phyloP scores from a whole-genome alignment of 352 stramenopile genomes.

The Pelagophyceae sp. region DNA sequence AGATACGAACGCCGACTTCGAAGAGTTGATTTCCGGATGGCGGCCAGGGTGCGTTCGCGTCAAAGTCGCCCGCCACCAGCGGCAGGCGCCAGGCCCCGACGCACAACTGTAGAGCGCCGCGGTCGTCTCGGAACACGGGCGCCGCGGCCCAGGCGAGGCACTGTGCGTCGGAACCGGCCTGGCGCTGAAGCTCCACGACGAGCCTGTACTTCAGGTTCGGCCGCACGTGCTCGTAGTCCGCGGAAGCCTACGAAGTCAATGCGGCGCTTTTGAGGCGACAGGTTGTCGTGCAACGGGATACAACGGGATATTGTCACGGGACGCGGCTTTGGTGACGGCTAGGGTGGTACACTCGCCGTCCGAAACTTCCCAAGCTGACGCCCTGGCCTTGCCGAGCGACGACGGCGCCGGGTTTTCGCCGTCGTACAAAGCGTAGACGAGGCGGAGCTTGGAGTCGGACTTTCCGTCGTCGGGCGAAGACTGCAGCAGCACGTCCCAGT shows the following conservation, averaged over 20 bases:
- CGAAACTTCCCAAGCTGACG: not conserved
- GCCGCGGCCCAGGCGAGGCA: not conserved
- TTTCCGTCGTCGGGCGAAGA: no score
- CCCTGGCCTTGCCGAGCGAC: not conserved
- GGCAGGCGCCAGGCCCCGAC: not conserved
- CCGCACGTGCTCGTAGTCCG: not conserved
- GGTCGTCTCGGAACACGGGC: not conserved
- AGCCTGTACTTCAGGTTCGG: not conserved
- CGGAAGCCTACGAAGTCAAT: not conserved
- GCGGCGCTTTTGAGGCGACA: not conserved
- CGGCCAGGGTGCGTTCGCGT: not conserved
- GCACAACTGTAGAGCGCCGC: not conserved
- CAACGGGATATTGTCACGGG: not conserved
- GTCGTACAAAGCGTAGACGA: slow-evolving; percentile 17
- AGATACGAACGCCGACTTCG: not conserved
- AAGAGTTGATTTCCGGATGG: not conserved
- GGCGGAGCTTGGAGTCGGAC: not conserved
- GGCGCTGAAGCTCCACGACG: slow-evolving; percentile 1
- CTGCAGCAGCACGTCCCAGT: not conserved
- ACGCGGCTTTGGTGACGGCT: not conserved
- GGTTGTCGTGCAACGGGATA: not conserved
- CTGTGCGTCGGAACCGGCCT: not conserved
- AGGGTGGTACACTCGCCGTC: not conserved
- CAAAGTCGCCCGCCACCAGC: not conserved
- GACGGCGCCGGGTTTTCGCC: not conserved